Evolutionary conservation across 331 rosid genomes (phyloP).

Genomic region (Acacia concinna): DNA sequence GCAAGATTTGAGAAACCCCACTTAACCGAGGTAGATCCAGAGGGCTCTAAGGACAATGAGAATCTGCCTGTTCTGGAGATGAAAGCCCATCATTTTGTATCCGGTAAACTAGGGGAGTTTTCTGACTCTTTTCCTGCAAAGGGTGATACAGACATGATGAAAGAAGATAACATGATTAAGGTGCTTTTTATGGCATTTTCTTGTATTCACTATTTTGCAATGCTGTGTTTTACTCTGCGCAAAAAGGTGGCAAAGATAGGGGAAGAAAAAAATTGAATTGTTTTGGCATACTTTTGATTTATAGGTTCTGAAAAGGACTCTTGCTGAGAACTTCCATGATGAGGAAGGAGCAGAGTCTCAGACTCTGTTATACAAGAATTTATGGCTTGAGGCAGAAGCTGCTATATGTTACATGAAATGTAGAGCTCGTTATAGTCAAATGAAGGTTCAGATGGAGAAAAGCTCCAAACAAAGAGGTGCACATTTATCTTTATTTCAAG

Average conservation of each 20-base stretch:
- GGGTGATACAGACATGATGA: conserved; percentile 38
- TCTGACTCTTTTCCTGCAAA: conserved; percentile 36
- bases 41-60: conserved; percentile 36
- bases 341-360: conserved; percentile 59
- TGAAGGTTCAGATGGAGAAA: conserved; percentile 75
- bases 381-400: conserved; percentile 99
- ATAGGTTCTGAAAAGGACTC: conserved; percentile 76
- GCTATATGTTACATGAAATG: conserved; percentile 64
- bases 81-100: conserved; percentile 27
- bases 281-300: conserved; percentile 26
- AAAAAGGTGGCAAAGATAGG: conserved; percentile 4
- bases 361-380: conserved; percentile 63
- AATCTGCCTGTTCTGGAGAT: conserved; percentile 33
- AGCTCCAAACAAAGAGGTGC: conserved; percentile 52
- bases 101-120: conserved; percentile 37
- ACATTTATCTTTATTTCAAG: conserved; percentile 12
- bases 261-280: conserved; percentile 9
- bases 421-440: conserved; percentile 69
- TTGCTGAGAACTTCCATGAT: conserved; percentile 61
- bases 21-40: conserved; percentile 36
- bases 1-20: conserved; percentile 35
- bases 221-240: background rate
- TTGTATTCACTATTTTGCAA: conserved; percentile 19
- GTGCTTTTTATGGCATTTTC: conserved; percentile 39
- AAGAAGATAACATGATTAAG: conserved; percentile 69